phyloP scores from a whole-genome alignment of 257 asterid species.

The Solanum microdontum region DNA sequence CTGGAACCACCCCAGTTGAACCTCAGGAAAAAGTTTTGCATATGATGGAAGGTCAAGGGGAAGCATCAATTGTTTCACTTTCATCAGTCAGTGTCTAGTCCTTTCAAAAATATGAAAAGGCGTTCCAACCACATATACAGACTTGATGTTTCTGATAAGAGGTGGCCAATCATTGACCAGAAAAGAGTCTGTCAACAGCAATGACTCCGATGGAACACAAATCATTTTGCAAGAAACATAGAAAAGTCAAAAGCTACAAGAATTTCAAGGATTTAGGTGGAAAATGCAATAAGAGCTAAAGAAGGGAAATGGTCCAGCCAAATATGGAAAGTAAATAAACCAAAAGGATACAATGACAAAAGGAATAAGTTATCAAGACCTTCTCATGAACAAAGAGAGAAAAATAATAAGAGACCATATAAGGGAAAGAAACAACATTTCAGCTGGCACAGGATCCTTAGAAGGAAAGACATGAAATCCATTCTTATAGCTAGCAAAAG shows the following conservation, averaged over 20 bases:
- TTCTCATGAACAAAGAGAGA: neutral
- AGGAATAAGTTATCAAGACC: neutral
- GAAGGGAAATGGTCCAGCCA: neutral
- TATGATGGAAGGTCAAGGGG: neutral
- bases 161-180: neutral
- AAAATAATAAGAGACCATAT: neutral
- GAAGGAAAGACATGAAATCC: neutral
- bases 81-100: neutral
- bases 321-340: neutral
- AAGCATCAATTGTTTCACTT: neutral
- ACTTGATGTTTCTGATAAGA: neutral
- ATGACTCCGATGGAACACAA: neutral
- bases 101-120: neutral
- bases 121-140: neutral
- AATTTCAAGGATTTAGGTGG: neutral
- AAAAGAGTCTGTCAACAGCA: neutral
- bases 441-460: neutral
- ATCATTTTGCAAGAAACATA: neutral
- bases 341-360: neutral
- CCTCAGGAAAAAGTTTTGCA: neutral
- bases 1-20: neutral
- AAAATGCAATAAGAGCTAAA: neutral
- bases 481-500: neutral
- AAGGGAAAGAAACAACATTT: neutral
- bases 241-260: neutral